phyloP scores from a whole-genome alignment of 2,329 filamentous ascomycete genomes.

The Onygena corvina region DNA sequence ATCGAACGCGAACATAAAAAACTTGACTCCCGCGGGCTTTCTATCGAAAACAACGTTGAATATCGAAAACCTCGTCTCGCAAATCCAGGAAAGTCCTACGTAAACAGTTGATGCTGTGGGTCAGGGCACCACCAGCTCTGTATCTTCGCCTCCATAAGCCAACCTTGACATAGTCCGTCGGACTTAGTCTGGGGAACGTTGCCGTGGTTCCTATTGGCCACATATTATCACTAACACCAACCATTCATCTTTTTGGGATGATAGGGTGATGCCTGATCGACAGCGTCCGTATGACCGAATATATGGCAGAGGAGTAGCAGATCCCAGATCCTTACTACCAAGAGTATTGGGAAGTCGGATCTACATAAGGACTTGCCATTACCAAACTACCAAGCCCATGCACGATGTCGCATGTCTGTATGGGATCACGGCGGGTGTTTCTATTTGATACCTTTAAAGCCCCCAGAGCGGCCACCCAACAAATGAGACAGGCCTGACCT shows the following conservation, averaged over 20 bases:
- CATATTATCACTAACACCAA: background rate
- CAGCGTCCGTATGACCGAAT: background rate
- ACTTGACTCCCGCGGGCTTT: no score
- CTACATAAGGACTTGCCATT: no score
- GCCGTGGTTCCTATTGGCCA: conserved; percentile 2
- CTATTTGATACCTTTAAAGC: no score
- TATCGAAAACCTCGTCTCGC: no score
- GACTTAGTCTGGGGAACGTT: background rate
- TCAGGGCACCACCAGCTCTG: background rate
- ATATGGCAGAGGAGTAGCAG: background rate
- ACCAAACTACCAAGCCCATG: no score
- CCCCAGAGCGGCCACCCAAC: background rate
- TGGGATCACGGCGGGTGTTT: no score
- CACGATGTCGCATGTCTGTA: no score
- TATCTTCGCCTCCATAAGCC: background rate
- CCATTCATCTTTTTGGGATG: background rate
- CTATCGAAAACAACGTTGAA: no score
- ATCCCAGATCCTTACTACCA: background rate
- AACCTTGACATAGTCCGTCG: background rate
- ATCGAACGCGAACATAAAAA: background rate
- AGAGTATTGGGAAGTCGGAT: no score
- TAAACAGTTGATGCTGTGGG: no score
- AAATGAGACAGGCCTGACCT: background rate
- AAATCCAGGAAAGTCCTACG: no score
- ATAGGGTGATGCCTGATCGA: background rate